A percentile compares a stretch with the other conserved stretches of the same genome.
Evolutionary conservation across 306 rosid genomes (phyloP).

Genomic region (Rubus idaeus): DNA sequence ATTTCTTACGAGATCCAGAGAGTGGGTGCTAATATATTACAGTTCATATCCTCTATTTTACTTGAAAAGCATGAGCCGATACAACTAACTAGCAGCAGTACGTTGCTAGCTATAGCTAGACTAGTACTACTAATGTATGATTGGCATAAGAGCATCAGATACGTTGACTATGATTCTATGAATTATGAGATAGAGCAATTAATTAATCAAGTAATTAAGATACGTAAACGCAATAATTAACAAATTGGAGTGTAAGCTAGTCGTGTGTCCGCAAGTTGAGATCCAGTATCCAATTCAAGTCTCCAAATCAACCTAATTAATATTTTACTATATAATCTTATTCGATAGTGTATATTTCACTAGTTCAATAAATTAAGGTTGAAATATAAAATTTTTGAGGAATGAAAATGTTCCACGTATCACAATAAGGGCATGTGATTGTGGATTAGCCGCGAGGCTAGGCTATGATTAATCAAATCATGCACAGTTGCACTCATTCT

Average conservation of each 20-base stretch:
- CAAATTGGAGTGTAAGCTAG: not conserved
- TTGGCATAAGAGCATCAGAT: not conserved
- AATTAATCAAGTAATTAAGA: not conserved
- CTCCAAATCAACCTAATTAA: not conserved
- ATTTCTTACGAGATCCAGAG: too few species aligned
- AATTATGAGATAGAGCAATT: not conserved
- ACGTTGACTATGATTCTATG: constrained; percentile 7
- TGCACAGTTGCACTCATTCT: not conserved
- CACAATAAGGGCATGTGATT: constrained; percentile 37
- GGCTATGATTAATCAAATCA: constrained; percentile 25
- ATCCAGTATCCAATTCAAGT: constrained; percentile 16
- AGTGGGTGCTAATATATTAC: not conserved
- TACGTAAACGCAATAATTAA: not conserved
- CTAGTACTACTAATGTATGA: not conserved
- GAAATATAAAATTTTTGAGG: constrained; percentile 3
- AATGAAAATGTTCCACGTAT: constrained; percentile 41
- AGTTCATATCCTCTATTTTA: not conserved
- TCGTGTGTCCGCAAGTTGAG: constrained; percentile 27
- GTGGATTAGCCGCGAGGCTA: constrained; percentile 30
- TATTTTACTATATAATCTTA: not conserved
- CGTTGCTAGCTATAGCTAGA: not conserved
- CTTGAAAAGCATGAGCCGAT: not conserved
- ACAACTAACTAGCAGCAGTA: too few species aligned
- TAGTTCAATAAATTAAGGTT: not conserved
- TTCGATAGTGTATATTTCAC: not conserved